Percentiles rank a stretch among this genome's conserved stretches.
These are phyloP conservation scores for Nicotiana tomentosiformis DNA, from an alignment of 257 asterid genomes.

Conservation along the genomic window DNA sequence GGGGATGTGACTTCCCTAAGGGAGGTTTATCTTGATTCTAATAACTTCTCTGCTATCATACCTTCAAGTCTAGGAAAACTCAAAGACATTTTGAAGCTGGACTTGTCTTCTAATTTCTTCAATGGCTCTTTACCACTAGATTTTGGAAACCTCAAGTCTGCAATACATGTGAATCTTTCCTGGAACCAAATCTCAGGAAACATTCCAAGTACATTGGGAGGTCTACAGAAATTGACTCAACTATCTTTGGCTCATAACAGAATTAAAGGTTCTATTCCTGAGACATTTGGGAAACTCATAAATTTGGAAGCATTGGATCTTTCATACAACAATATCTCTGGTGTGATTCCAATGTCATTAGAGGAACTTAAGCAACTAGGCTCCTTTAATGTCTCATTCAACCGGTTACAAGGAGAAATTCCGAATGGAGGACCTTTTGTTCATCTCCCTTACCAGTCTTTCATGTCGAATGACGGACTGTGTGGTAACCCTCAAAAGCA, in stretches of 20 bases:
- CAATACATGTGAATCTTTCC: neutral
- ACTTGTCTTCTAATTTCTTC: neutral
- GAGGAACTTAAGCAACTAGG: neutral
- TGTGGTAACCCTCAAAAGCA: neutral
- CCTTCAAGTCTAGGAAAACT: neutral
- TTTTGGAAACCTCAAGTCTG: neutral
- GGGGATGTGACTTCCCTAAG: slow-evolving; percentile 24
- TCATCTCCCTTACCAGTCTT: neutral
- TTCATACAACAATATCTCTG: slow-evolving; percentile 28
- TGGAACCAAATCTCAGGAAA: slow-evolving; percentile 21
- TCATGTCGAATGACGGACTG: neutral
- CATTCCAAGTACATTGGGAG: slow-evolving; percentile 24
- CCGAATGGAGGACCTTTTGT: neutral
- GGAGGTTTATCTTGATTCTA: slow-evolving; percentile 7
- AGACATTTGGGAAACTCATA: slow-evolving; percentile 8
- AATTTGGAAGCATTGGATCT: slow-evolving; percentile 21
- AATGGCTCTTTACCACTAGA: neutral
- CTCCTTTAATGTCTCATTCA: neutral
- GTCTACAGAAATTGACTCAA: slow-evolving; percentile 3
- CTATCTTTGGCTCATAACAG: slow-evolving; percentile 29
- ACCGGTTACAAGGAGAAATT: neutral
- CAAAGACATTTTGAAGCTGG: neutral
- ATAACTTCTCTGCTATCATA: neutral
- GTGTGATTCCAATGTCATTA: slow-evolving; percentile 27
- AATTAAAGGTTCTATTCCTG: slow-evolving; percentile 28